Percentiles rank a stretch among this genome's conserved stretches.
Evolutionary conservation across 139 green algal genomes (phyloP).

Genomic region (Pleodorina starrii): DNA sequence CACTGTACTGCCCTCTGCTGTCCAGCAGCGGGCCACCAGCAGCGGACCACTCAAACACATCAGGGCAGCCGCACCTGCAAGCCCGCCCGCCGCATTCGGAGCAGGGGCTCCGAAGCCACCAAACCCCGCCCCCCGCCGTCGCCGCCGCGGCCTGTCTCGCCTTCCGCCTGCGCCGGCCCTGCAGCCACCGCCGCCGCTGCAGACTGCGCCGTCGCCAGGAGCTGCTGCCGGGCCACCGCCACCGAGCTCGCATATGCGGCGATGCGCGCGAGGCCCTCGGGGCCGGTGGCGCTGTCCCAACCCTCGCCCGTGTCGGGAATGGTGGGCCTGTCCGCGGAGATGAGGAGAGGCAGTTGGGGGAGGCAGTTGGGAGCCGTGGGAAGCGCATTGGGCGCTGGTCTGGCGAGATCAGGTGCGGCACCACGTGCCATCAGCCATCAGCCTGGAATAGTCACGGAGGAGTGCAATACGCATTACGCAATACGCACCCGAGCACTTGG

Average conservation of each 20-base stretch:
- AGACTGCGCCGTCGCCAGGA: background rate
- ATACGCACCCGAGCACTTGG: slow-evolving; percentile 27
- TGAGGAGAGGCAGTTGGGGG: too few relatives aligned
- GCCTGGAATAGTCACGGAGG: too few relatives aligned
- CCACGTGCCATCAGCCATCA: too few relatives aligned
- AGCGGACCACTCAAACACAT: too few relatives aligned
- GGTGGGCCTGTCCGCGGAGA: slow-evolving; percentile 18
- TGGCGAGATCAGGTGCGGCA: too few relatives aligned
- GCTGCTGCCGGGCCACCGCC: slow-evolving; percentile 30
- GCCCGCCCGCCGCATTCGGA: background rate
- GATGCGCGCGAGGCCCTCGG: slow-evolving; percentile 25
- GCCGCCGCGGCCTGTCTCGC: background rate
- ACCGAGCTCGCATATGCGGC: background rate
- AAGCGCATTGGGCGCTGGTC: too few relatives aligned
- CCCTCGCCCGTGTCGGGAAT: slow-evolving; percentile 32
- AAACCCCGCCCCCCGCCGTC: background rate
- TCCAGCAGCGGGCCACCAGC: too few relatives aligned
- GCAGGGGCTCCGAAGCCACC: background rate
- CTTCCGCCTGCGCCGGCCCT: background rate
- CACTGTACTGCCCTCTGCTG: too few relatives aligned
- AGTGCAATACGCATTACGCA: background rate
- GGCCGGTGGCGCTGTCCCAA: slow-evolving; percentile 19
- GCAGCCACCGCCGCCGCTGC: background rate
- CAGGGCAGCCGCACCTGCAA: slow-evolving; percentile 26
- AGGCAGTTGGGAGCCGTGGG: too few relatives aligned